Conservation (phyloP, 768 basidiomycete species). For the Mycena chlorophos region DNA sequence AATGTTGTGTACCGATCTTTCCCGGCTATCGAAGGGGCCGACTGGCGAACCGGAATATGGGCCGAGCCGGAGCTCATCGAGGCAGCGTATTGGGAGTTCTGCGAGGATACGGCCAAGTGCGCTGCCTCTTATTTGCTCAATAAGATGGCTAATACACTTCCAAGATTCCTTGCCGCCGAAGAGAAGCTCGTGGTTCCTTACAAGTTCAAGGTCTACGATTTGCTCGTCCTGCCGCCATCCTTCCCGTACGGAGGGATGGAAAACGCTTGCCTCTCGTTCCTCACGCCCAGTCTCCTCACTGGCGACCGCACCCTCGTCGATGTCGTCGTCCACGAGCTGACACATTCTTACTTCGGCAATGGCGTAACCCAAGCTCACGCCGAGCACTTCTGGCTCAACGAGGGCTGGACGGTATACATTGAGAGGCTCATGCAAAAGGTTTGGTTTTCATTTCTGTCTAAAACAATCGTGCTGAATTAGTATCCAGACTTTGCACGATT, state of each 20-base stretch:
- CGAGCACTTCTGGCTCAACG: slow-evolving; percentile 86
- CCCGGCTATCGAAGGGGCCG: slow-evolving; percentile 53
- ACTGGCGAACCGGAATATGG: slow-evolving; percentile 89
- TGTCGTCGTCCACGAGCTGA: slow-evolving; percentile 2
- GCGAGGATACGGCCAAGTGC: slow-evolving; percentile 80
- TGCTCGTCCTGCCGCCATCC: slow-evolving; percentile 84
- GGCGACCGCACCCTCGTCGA: not conserved
- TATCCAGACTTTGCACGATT: slow-evolving; percentile 59
- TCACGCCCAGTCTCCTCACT: slow-evolving; percentile 71
- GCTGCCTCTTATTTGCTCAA: not conserved
- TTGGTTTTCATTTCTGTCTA: no score
- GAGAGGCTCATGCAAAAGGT: slow-evolving; percentile 76
- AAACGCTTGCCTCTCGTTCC: slow-evolving; percentile 85
- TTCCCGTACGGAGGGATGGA: slow-evolving; percentile 97
- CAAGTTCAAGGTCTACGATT: slow-evolving; percentile 83
- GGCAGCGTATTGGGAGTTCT: slow-evolving; percentile 83
- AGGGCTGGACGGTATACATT: slow-evolving; percentile 93
- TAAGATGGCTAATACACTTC: not conserved
- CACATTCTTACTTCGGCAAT: slow-evolving; percentile 57
- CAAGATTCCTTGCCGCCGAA: slow-evolving; percentile 73
- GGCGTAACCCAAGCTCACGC: slow-evolving; percentile 79
- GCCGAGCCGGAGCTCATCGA: slow-evolving; percentile 84
- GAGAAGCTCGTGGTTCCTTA: slow-evolving; percentile 78
- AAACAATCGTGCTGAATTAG: no score
- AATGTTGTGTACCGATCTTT: slow-evolving; percentile 77